Percentiles rank a stretch among this genome's conserved stretches.
Conservation (phyloP, 306 rosid species). For the Vachellia pachyceras region DNA sequence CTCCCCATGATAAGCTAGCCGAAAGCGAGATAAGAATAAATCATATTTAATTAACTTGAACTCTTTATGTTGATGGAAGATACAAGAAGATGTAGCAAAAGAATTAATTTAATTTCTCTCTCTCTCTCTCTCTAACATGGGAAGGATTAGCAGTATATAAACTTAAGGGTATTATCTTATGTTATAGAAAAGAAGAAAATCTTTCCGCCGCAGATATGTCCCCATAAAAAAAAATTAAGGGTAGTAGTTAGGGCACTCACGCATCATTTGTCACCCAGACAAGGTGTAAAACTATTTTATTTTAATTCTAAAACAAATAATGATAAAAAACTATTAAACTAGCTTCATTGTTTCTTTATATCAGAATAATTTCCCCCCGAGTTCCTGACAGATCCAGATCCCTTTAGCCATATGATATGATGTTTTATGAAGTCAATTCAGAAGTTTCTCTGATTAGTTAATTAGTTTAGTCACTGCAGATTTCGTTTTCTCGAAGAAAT, state of each 20-base stretch:
- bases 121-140: conserved; percentile 14
- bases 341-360: no score
- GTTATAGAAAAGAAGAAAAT: conserved; percentile 48
- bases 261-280: conserved; percentile 42
- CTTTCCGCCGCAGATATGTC: conserved; percentile 53
- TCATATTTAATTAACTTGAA: conserved; percentile 21
- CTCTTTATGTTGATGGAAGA: conserved; percentile 17
- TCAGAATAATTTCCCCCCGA: no score
- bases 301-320: no score
- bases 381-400: no score
- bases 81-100: background rate
- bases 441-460: no score
- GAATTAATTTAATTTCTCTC: conserved; percentile 31
- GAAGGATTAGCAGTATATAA: background rate
- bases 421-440: no score
- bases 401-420: no score
- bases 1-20: conserved; percentile 49
- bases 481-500: no score
- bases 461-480: no score
- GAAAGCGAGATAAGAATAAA: conserved; percentile 38
- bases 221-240: conserved; percentile 9
- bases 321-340: no score
- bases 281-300: no score
- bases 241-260: conserved; percentile 25
- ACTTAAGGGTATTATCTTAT: conserved; percentile 29